Base-by-base conservation (phyloP, 2,329 filamentous ascomycete species). In the Fusarium protoensiforme region DNA sequence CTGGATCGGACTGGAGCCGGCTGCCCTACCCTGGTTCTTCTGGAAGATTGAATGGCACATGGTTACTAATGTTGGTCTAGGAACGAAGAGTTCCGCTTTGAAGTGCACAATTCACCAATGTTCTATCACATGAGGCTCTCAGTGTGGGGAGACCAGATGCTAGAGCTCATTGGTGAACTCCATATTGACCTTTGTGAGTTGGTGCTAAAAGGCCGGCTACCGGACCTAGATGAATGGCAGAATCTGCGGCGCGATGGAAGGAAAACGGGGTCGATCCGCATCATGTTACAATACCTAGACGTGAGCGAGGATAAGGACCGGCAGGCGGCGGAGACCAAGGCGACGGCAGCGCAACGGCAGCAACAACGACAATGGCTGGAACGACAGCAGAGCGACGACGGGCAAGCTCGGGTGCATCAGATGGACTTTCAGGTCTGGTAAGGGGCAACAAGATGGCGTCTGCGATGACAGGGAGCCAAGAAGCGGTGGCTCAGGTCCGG, bases 351-450 rank as follows among this genome's bases (percentile, higher is more conserved):
- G 41, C 66, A 69, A 56, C 65, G 65, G 10, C 72, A 78, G 43
- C 69, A 69, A 38, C 67, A 74, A 22, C 74, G 69, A 35, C 64
- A 71, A 41, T 63, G 61, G 48, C 38, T 72, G 46, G 68, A 72
- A 10, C 57, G 58, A 20, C 70, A 73, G 22, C 67, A 69, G 27
- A 66, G 67, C 33, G 64, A 78, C 24, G 69, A 74, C 53, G 69
- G 75, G 46, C 76, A 72, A 48, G 58, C 69, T 67, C 75, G 67
- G 64, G 69, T 71, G 14, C 73, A 75, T 33, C 73, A 76, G 54
- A 69, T 76, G 75, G 73, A 78, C 62, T 78, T 78, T 65, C 72
- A 65, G 41, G 76, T 78, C 41, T 78, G 76, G 76, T 78, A 65
- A 66, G 56, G 57, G 48, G 31, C 24, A 7, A 27, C 53, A 36